Base-by-base conservation (phyloP, 345 rosid genomes). In the Hibiscus tridactylites region DNA sequence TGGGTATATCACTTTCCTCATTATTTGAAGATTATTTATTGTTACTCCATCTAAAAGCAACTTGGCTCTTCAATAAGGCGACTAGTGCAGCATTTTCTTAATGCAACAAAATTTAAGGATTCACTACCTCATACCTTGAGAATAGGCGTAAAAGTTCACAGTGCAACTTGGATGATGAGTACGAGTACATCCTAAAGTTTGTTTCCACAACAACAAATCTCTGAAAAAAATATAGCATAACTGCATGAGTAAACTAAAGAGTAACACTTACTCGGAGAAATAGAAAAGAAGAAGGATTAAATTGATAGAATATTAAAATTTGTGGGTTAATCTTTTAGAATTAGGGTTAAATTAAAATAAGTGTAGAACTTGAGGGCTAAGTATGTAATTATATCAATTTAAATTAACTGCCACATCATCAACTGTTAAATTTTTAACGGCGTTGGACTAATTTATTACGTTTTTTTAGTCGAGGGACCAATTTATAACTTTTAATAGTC, bases 171-270 rank as follows among this genome's bases (percentile, higher is more conserved):
- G 98, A 94, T 65, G 96, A 70, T 17, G 98, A 91, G 88, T 94
- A 94, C 9, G 96, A 93, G 63, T 94, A 90, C 85, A 91, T 52
- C 79, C 96, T 91, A 76, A 94, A 94, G 80, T 94, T 94, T 29
- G 97, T 91, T 83, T 94, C 98, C 80, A 94, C 90, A 47, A 94
- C 90, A 67, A 94, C 87, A 86, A 84, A 88, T 64, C 98, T 97
- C 98, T 94, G 84, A 61, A 67, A 31, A 57, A 58, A 75, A 60
- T 60, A 73, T 63, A 72, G 73, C 58, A 68, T 67, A 65, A 63
- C 6, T 13, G 7, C 24, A 56, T 66, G 12, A 74, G 15, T 21
- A 21, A 21, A 21, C 21, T 3, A 65, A 54, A 65, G 15, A 57
- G 47, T 7, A 65, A 39, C 46, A 37, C 17, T 50, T 50, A 26